Evolutionary conservation across 108 stramenopile species (phyloP).

Genomic region (Aurantiochytrium sp.): DNA sequence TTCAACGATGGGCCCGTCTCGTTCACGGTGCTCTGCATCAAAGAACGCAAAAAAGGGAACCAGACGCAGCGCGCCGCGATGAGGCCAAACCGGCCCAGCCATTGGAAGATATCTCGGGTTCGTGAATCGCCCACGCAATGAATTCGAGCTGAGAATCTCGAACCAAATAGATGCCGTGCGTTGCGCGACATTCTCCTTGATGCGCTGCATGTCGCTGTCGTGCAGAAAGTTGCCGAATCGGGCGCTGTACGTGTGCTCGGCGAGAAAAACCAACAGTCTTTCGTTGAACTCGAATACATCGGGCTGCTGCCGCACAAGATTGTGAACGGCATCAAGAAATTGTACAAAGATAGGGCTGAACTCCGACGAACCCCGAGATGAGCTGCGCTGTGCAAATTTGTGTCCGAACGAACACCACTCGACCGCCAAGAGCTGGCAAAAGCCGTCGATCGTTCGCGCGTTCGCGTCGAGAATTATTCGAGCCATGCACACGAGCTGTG

Average conservation of each 20-base stretch:
- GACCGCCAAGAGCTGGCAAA: constrained; percentile 83
- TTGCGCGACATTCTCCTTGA: not conserved
- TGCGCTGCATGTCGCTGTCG: constrained; percentile 19
- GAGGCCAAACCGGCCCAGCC: not conserved
- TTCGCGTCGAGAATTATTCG: constrained; percentile 91
- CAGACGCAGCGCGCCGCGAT: not conserved
- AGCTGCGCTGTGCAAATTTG: constrained; percentile 78
- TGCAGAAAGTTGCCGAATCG: constrained; percentile 57
- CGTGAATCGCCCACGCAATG: not conserved
- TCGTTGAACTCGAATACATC: constrained; percentile 74
- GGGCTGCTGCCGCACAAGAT: constrained; percentile 74
- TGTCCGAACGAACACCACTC: constrained; percentile 96
- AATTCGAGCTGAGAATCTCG: not conserved
- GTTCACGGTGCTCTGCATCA: not conserved
- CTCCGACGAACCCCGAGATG: constrained; percentile 61
- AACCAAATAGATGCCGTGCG: not conserved
- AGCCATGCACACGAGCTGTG: constrained; percentile 77
- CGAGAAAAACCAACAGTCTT: constrained; percentile 43
- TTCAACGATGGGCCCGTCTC: too few species aligned
- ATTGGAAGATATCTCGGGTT: not conserved
- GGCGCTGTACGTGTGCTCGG: constrained; percentile 38
- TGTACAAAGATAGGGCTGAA: constrained; percentile 91
- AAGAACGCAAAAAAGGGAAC: not conserved
- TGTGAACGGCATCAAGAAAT: constrained; percentile 90
- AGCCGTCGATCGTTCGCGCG: constrained; percentile 86